Base-by-base conservation (phyloP, 768 basidiomycete species). In the Boletus reticulatus region DNA sequence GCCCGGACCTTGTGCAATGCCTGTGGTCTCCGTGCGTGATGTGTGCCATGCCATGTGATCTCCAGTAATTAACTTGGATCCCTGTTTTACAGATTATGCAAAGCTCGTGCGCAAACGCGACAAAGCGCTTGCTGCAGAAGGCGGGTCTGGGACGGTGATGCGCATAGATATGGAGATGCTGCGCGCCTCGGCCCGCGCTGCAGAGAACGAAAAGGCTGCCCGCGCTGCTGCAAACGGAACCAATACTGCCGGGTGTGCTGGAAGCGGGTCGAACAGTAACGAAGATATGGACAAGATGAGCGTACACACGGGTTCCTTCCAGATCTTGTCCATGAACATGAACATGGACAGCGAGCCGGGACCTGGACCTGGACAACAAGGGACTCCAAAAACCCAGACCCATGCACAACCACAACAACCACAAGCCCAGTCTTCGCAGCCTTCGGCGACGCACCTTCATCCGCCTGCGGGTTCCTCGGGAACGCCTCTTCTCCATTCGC, bases 1-100 rank as follows among this genome's bases (percentile, higher is more conserved):
- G 89, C 90, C 24, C 75, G 90, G 65, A 92, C 90, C 9, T 67
- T 92, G 63, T 92, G 90, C 67, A 92, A 92, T 68, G 90, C 90
- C 42, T 92, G 90, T 72, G 90, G 90, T 32, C 73, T 92, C 62
- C 90, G 90, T 92, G 69, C 68, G 52, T 58, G 27, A 48, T 39
- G 2, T 19, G 24, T 38, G 6, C 22, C 48, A 38, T 52, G 2
- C 32, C 9, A 32, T 24, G 41, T 43, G 32, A 12, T 1, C 14
- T 11, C 20, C 10, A 22, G 16, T 24, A 6, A 27, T n/a, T 13
- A 31, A 4, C 11, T 12, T 11, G 14, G 16, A 20, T 22, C 8
- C 1, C 36, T 8, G 8, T 43, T 49, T 4, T 42, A 13, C 41
- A 92, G 89, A 92, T 72, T 92, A 92, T 61, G 89, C 89, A 11